A percentile compares a stretch with the other conserved stretches of the same genome.
Conservation (phyloP, 495 filamentous ascomycete species). For the Penicillium steckii region DNA sequence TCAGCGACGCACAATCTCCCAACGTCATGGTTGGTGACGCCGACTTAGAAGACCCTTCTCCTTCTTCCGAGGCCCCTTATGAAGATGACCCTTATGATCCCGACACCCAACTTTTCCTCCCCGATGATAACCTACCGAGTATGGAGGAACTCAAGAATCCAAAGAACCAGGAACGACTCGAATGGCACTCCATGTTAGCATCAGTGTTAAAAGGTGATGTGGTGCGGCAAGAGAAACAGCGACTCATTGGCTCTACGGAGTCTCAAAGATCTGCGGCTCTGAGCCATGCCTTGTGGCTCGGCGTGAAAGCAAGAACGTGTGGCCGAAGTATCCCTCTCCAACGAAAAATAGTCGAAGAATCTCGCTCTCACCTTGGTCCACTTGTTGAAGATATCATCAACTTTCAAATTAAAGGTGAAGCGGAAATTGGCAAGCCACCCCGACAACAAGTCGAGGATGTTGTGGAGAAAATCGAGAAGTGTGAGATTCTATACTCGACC, state of each 20-base stretch:
- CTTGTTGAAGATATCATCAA: slow-evolving; percentile 81
- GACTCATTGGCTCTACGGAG: slow-evolving; percentile 81
- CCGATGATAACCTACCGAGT: slow-evolving; percentile 81
- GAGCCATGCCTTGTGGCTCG: slow-evolving; percentile 86
- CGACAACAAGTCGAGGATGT: slow-evolving; percentile 85
- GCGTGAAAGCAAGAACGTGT: slow-evolving; percentile 75
- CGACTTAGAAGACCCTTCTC: slow-evolving; percentile 87
- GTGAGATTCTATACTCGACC: slow-evolving; percentile 81
- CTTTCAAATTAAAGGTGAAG: slow-evolving; percentile 92
- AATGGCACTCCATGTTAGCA: slow-evolving; percentile 98
- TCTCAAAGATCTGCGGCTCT: slow-evolving; percentile 68
- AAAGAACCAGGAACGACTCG: slow-evolving; percentile 83
- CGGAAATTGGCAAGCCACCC: slow-evolving; percentile 83
- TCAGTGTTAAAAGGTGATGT: slow-evolving; percentile 96
- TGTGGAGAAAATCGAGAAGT: slow-evolving; percentile 82
- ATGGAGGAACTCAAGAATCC: slow-evolving; percentile 86
- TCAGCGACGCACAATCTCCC: slow-evolving; percentile 64
- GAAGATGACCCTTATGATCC: slow-evolving; percentile 86
- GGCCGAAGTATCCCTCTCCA: slow-evolving; percentile 83
- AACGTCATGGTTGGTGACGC: slow-evolving; percentile 69
- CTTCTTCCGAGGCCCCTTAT: slow-evolving; percentile 77
- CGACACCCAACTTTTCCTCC: slow-evolving; percentile 87
- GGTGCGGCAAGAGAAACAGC: slow-evolving; percentile 95
- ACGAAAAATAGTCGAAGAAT: slow-evolving; percentile 78
- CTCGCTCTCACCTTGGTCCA: slow-evolving; percentile 62